Evolutionary conservation across 2,329 filamentous ascomycete genomes (phyloP), one percentile per base, ranked within the genome.

Genomic region (Penicillium sp.): DNA sequence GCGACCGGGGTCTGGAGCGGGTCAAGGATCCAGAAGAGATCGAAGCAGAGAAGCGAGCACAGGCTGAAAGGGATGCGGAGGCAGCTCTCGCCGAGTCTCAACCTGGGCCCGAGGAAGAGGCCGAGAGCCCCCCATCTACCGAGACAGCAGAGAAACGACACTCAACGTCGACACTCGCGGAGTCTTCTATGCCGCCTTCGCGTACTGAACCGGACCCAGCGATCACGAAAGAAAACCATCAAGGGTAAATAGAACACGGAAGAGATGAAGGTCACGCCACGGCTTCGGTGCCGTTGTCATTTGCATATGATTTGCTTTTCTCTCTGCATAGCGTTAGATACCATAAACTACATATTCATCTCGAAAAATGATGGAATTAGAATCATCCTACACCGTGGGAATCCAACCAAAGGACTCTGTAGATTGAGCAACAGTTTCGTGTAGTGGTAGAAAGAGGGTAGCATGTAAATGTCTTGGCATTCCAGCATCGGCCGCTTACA

Each of bases 1-100:
- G 75, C 47, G 77, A 83, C 51, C 70, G 70, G 29, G 81, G 81
- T 0, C 57, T 84, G 45, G 68, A 70, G 39, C 62, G 69, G 42
- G 64, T 62, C 1, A 70, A 70, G 45, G 69, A 71, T 7, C 58
- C 60, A 0, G 63, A 66, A 45, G 66, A 65, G 42, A 62, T 65
- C 16, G 60, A 58, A 45, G 60, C 64, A 43, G 55, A 58, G 23
- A 57, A 71, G 71, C 52, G 67, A 45, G 55, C 64, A 55, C 49
- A 67, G 24, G 67, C 63, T 36, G 46, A 52, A 16, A 49, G 51
- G 29, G 61, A 64, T 51, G 29, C 59, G 8, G 61, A 64, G 48
- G 54, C 55, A 10, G 52, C 48, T 28, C 21, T 51, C 21, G 33
- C 44, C 13, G 53, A 52, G 15, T 24, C 21, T 6, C 18, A 34